phyloP scores from a whole-genome alignment of 495 filamentous ascomycete species.

The Aspergillus diversus region DNA sequence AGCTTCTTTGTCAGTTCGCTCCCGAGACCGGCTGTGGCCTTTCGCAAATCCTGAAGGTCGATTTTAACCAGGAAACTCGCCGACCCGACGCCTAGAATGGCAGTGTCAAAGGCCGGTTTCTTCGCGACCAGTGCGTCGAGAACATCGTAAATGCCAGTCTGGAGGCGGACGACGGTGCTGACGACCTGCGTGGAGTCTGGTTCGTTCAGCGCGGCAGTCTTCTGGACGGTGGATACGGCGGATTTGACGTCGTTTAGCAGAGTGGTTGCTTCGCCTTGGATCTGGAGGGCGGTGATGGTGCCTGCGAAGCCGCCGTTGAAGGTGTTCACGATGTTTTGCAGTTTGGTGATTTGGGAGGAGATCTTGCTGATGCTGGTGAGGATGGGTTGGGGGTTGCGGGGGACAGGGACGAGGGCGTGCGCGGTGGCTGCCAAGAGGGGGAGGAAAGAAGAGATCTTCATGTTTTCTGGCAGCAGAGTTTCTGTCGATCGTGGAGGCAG shows the following conservation, averaged over 20 bases:
- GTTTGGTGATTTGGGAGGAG: background rate
- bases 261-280: background rate
- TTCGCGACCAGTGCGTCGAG: background rate
- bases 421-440: background rate
- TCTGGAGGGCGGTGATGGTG: constrained; percentile 1
- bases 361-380: background rate
- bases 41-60: background rate
- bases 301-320: constrained; percentile 4
- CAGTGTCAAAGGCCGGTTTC: constrained; percentile 2
- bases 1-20: background rate
- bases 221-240: background rate
- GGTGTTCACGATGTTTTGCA: background rate
- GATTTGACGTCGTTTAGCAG: background rate
- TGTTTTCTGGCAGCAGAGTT: too few relatives aligned
- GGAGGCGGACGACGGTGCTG: background rate
- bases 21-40: background rate
- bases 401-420: background rate
- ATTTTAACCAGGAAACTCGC: background rate
- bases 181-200: constrained; percentile 1
- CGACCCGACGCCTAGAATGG: background rate
- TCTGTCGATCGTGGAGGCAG: too few relatives aligned
- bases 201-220: background rate
- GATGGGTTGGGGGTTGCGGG: background rate
- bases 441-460: background rate
- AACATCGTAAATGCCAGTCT: background rate